Base-by-base conservation (phyloP, 176 grass and related monocot species). In the Triticum aestivum region DNA sequence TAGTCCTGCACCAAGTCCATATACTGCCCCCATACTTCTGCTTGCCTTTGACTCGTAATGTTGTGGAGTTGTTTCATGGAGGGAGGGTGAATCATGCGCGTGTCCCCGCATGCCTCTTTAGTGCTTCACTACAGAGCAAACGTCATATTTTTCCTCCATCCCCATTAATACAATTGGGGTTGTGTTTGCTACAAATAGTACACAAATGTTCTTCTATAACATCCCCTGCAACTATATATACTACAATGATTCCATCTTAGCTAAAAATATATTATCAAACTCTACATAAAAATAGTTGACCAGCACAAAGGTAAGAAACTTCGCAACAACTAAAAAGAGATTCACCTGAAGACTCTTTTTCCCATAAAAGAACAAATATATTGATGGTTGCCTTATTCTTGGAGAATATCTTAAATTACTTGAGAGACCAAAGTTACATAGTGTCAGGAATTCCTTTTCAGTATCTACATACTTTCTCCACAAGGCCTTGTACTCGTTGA, bases 401-500 rank as follows among this genome's bases (percentile, higher is more conserved):
- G 15, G 32, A 62, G 3, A 32, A 42, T 26, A 61, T 71, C 15
- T 62, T 59, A 18, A 65, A n/a, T 73, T 72, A 26, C 45, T 91
- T 88, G 82, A 92, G 27, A 95, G 75, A 38, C 93, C 93, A 75
- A 95, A 95, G 86, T 92, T 92, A 80, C 93, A 95, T 5, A 92
- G 86, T 24, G 88, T 91, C 49, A 92, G 80, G 77, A 95, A 95
- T 69, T 95, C 90, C 93, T 90, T 92, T 82, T 95, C 93, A 30
- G 76, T 95, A 63, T 95, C 90, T 32, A 95, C 93, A 87, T 95
- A 86, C 71, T 92, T 95, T 27, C 90, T 92, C 93, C 93, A 95
- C 24, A 90, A 71, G 73, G 87, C 78, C 83, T 95, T 95, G 83
- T 95, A 95, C 75, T 92, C 86, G 70, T 89, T 92, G 42, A 95